These are phyloP conservation scores for Nymphaea thermarum DNA, from an alignment of 164 flowering plant genomes.

Conservation along the genomic window DNA sequence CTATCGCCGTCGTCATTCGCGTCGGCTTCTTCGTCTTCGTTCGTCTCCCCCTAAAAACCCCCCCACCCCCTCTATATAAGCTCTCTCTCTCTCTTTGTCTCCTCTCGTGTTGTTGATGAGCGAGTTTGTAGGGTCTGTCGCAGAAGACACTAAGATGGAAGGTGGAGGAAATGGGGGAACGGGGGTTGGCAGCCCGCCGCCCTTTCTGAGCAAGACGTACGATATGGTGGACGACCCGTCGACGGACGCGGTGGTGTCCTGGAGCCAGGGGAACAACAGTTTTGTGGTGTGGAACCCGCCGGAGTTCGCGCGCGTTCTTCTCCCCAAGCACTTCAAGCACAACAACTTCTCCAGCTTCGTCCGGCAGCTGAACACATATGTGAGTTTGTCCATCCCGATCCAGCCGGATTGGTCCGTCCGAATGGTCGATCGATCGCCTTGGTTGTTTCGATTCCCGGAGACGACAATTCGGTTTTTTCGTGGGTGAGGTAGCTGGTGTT, in stretches of 20 bases:
- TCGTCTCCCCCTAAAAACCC: not conserved
- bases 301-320: constrained; percentile 52
- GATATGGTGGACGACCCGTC: constrained; percentile 76
- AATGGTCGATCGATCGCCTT: too few relatives aligned
- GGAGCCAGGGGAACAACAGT: constrained; percentile 64
- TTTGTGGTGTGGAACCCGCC: constrained; percentile 76
- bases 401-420: too few relatives aligned
- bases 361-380: constrained; percentile 76
- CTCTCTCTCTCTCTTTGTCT: too few relatives aligned
- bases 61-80: not conserved
- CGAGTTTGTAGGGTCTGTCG: not conserved
- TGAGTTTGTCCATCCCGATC: constrained; percentile 12
- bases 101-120: not conserved
- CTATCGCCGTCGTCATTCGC: not conserved
- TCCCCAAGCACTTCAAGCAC: constrained; percentile 88
- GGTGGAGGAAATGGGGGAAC: not conserved
- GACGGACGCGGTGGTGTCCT: constrained; percentile 57
- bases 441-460: too few relatives aligned
- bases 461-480: too few relatives aligned
- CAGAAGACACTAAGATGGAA: not conserved
- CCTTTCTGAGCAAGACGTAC: constrained; percentile 82
- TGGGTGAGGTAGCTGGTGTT: too few relatives aligned
- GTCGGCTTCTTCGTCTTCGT: not conserved
- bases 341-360: constrained; percentile 87
- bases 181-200: constrained; percentile 25